phyloP scores from a whole-genome alignment of 1,284 basidiomycete genomes.

The Cutaneotrichosporon cutaneum region DNA sequence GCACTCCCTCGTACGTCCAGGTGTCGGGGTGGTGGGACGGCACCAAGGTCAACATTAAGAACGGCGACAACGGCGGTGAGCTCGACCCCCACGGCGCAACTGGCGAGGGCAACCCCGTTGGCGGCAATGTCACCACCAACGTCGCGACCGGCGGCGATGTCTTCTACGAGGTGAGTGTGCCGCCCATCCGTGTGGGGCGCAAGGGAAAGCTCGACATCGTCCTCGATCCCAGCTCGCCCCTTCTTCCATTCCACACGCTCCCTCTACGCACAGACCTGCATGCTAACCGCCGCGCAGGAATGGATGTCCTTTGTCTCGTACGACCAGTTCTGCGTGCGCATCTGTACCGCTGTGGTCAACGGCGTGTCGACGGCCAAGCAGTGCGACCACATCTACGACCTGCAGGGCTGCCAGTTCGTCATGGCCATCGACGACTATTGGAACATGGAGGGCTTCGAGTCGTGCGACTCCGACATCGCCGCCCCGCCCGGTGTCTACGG shows the following conservation, averaged over 20 bases:
- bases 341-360: slow-evolving; percentile 51
- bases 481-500: slow-evolving; percentile 52
- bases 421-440: slow-evolving; percentile 52
- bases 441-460: slow-evolving; percentile 51
- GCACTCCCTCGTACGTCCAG: slow-evolving; percentile 54
- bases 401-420: slow-evolving; percentile 55
- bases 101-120: slow-evolving; percentile 57
- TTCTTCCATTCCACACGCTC: slow-evolving; percentile 30
- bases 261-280: neutral
- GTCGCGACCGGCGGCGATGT: slow-evolving; percentile 14
- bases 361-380: slow-evolving; percentile 40
- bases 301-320: slow-evolving; percentile 56
- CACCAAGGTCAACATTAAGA: slow-evolving; percentile 49
- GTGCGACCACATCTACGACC: slow-evolving; percentile 52
- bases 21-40: slow-evolving; percentile 55
- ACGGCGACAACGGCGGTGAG: slow-evolving; percentile 56
- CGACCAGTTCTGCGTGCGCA: slow-evolving; percentile 53
- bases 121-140: slow-evolving; percentile 57
- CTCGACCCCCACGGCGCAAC: slow-evolving; percentile 57
- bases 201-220: no score
- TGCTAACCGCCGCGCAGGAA: slow-evolving; percentile 40
- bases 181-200: neutral
- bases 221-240: neutral
- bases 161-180: slow-evolving; percentile 53
- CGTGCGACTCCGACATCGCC: slow-evolving; percentile 51